phyloP scores from a whole-genome alignment of 78 protist genomes.

The Dictyostelium capitatum region DNA sequence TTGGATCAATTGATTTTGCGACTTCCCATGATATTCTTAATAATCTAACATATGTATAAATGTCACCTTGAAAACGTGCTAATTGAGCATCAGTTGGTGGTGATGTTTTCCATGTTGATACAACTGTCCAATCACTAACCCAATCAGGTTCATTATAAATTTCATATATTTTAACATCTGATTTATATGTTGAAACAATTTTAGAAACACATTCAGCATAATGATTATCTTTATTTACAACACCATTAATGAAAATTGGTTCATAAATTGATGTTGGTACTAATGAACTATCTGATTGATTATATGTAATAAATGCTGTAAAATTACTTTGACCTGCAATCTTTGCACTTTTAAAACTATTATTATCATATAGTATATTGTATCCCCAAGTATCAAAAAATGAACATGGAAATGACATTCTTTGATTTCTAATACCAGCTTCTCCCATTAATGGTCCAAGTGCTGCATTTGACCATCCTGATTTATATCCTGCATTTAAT shows the following conservation, averaged over 20 bases:
- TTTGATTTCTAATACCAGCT: neutral
- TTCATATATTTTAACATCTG: slow-evolving; percentile 4
- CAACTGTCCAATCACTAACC: slow-evolving; percentile 16
- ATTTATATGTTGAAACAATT: neutral
- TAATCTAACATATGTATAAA: slow-evolving; percentile 22
- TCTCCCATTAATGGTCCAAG: slow-evolving; percentile 19
- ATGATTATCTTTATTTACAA: neutral
- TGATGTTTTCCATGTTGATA: neutral
- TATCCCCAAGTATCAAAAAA: slow-evolving; percentile 8
- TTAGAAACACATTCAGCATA: slow-evolving; percentile 20
- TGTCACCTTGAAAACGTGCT: slow-evolving; percentile 25
- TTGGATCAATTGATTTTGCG: slow-evolving; percentile 25
- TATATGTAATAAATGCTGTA: slow-evolving; percentile 24
- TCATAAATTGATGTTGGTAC: slow-evolving; percentile 6
- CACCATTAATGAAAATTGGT: neutral
- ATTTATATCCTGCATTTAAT: slow-evolving; percentile 16
- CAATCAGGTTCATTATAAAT: slow-evolving; percentile 46
- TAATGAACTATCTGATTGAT: neutral
- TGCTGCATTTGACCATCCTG: neutral
- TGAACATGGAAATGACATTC: slow-evolving; percentile 15
- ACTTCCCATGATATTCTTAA: slow-evolving; percentile 44
- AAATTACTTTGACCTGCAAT: slow-evolving; percentile 13
- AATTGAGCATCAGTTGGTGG: slow-evolving; percentile 26
- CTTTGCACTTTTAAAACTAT: slow-evolving; percentile 17
- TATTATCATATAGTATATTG: slow-evolving; percentile 8